These are phyloP conservation scores for Gorgonomyces haynaldii DNA, from an alignment of 192 early-diverging fungal species.

Conservation along the genomic window DNA sequence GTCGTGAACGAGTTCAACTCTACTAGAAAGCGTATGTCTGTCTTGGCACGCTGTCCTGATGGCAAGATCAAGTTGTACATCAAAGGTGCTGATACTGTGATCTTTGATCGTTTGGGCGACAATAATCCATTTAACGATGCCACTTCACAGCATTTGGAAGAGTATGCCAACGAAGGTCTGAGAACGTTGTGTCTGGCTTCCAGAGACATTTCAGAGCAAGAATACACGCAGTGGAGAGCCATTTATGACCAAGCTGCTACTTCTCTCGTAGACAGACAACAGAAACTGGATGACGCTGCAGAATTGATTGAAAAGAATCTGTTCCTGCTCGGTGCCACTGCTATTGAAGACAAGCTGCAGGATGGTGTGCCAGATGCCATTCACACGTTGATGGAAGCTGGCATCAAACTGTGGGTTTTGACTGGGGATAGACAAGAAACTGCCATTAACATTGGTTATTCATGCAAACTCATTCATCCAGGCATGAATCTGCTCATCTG, in stretches of 20 bases:
- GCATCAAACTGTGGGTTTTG: constrained; percentile 95
- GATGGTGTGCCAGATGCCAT: constrained; percentile 98
- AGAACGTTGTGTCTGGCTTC: constrained; percentile 93
- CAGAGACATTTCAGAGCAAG: constrained; percentile 76
- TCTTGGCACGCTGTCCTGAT: constrained; percentile 74
- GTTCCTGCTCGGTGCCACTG: constrained; percentile 86
- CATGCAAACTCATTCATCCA: constrained; percentile 87
- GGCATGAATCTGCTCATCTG: constrained; percentile 88
- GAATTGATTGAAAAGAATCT: constrained; percentile 93
- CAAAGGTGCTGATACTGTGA: constrained; percentile 97
- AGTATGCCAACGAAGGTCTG: constrained; percentile 92
- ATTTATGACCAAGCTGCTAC: constrained; percentile 74
- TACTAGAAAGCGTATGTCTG: constrained; percentile 94
- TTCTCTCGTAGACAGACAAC: constrained; percentile 70
- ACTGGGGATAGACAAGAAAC: constrained; percentile 98
- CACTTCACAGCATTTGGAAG: constrained; percentile 41
- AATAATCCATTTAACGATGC: constrained; percentile 29
- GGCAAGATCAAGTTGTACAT: constrained; percentile 75
- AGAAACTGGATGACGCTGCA: constrained; percentile 82
- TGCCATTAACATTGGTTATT: constrained; percentile 98
- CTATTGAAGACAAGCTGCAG: constrained; percentile 97
- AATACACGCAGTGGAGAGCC: constrained; percentile 69
- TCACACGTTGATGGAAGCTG: constrained; percentile 83
- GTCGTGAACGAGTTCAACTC: constrained; percentile 97
- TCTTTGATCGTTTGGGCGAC: constrained; percentile 70